Evolutionary conservation across 495 filamentous ascomycete species (phyloP), one percentile per base, ranked within the genome.

Genomic region (Cudoniella acicularis): DNA sequence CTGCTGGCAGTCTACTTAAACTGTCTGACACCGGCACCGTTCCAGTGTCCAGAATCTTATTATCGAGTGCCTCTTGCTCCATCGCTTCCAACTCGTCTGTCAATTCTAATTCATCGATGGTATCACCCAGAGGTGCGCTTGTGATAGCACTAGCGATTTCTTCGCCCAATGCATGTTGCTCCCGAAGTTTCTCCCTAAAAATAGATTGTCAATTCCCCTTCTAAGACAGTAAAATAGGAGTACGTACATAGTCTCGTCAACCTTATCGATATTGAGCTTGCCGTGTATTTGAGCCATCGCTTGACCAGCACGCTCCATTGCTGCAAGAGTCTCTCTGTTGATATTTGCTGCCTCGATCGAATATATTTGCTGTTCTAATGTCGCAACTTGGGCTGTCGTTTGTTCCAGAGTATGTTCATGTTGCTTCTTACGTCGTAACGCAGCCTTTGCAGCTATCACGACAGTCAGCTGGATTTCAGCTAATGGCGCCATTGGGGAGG

Each of bases 331-430:
- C 77, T 98, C 92, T 69, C 92, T 83, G 79, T 99, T 99, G 75
- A 99, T 96, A 72, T 98, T 99, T 50, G 94, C 95, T 20, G 92
- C 88, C 71, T 99, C 94, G 72, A 99, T 97, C 58, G 88, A 87
- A 69, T 93, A 94, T 67, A 99, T 93, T 70, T 99, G 92, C 66
- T 92, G 89, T 69, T 98, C 94, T 13, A 99, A 79, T 41, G 93
- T 95, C 56, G 83, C 82, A 74, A 96, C 91, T 73, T 98, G 95
- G 30, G 87, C 83, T 30, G 84, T 80, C 9, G 93, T 98, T 72
- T 96, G 90, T 57, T 94, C 89, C 47, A 97, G 83, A 58, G 90
- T 89, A 76, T 91, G 88, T 71, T 96, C 90, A 68, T 92, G 89
- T 61, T 81, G 77, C 84, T 99, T 96, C 83, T 98, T 99, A 66